Base-by-base conservation (phyloP, 1,139 yeast genomes). In the Yamadazyma oceani region DNA sequence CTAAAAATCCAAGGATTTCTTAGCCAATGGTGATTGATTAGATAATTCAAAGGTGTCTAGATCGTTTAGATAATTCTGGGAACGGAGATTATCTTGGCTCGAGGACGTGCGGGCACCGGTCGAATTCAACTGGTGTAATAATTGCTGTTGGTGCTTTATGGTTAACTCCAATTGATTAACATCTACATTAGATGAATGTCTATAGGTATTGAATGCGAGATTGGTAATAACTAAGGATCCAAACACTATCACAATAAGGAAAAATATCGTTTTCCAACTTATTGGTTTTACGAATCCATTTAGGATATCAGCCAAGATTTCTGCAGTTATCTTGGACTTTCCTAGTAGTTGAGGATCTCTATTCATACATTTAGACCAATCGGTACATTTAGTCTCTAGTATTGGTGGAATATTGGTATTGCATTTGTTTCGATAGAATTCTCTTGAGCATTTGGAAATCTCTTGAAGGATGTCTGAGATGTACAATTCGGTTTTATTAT, bases 291-390 rank as follows among this genome's bases (percentile, higher is more conserved):
- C 65, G 49, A 88, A 85, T 2, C 92, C 83, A 57, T 88, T 85
- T 35, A 88, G 69, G 16, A 87, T 83, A 44, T 84, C 92, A 1
- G 94, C 95, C 53, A 88, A 73, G 0, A 94, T 78, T 53, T 83
- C 90, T 0, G 95, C 95, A 1, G 89, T 78, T 22, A 89, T 77
- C 48, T 78, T 73, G 3, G 94, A 86, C 33, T 79, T 74, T 4
- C 92, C 94, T n/a, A 89, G 78, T 6, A 78, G 67, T 29, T 78
- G 76, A 11, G 96, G 96, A 50, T 90, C 95, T 43, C 88, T 71
- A 50, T 82, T 79, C 95, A 86, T 89, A 59, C 98, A 92, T 44
- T 73, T 75, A 44, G 79, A 83, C 95, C 96, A 87, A 29, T 68
- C 66, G 23, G 74, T 67, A 58, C 98, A 92, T 14, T 78, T 71